Evolutionary conservation across 2,329 filamentous ascomycete species (phyloP), one percentile per base, ranked within the genome.

Genomic region (Tricladium varicosporioides): DNA sequence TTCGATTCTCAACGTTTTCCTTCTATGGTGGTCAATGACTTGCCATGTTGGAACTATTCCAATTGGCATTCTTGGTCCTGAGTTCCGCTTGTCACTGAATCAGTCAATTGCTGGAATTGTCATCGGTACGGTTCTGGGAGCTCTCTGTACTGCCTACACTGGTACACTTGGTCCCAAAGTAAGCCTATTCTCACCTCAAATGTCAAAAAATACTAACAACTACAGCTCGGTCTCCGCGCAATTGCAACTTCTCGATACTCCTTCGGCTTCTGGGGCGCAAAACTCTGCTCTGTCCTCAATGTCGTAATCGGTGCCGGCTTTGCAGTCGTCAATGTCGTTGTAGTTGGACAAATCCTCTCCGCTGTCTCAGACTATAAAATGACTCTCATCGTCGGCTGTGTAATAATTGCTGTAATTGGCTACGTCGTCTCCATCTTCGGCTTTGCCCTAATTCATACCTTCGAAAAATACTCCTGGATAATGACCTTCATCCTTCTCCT

Each of bases 241-340:
- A 77, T 79, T 48, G 64, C 67, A 69, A 71, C 75, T 31, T 72
- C 74, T 49, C 70, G 76, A 50, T 78, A 76, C 61, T 76, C 75
- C n/a, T 77, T 79, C 57, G 77, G 77, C n/a, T 79, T 76, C 72
- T 79, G 72, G 59, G 76, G 76, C 14, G 76, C 76, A 52, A 79
- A 79, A 61, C 66, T 79, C 54, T 73, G 76, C 54, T 76, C 75
- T 4, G 65, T 74, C 1, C 72, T 79, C 46, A 80, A 79, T 48
- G 74, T 76, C 27, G 69, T 79, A 31, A 72, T 77, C 48, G 76
- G 78, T 60, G 69, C 76, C 32, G 68, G 68, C 8, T 70, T 69
- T 46, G 65, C 75, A 5, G 70, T 73, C 1, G 72, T 79, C 45
- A 80, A 79, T 47, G 74, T 75, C 31, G 74, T 79, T 10, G 73